These are phyloP conservation scores for Taiozyma sp. DNA, from an alignment of 1,139 yeast genomes.

Conservation along the genomic window DNA sequence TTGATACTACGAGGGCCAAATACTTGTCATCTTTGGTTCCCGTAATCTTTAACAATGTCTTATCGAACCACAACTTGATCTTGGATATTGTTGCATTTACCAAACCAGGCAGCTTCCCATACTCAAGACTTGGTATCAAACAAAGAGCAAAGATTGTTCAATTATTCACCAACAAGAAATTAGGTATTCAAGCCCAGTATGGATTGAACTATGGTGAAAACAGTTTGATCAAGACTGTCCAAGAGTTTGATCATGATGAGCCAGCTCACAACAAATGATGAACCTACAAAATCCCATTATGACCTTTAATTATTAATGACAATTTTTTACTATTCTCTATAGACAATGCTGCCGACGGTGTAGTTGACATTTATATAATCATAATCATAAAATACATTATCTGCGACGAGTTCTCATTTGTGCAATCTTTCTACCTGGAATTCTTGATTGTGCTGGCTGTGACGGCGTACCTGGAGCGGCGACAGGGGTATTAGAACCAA, in stretches of 20 bases:
- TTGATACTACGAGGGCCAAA: constrained; percentile 53
- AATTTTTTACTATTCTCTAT: not conserved
- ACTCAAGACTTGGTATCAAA: constrained; percentile 67
- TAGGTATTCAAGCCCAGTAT: constrained; percentile 36
- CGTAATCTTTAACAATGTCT: constrained; percentile 69
- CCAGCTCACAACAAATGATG: not conserved
- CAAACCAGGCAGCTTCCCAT: constrained; percentile 58
- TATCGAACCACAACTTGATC: constrained; percentile 81
- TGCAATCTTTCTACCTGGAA: constrained; percentile 23
- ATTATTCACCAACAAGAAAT: constrained; percentile 44
- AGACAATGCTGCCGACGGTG: not conserved
- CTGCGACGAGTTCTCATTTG: constrained; percentile 24
- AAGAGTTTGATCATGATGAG: constrained; percentile 37
- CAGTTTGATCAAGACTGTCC: constrained; percentile 50
- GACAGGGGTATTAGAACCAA: constrained; percentile 16
- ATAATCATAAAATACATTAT: not conserved
- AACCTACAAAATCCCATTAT: not conserved
- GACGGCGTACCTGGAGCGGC: constrained; percentile 16
- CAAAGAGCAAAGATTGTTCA: constrained; percentile 69
- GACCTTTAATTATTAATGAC: not conserved
- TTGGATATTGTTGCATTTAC: constrained; percentile 84
- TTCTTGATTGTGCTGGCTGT: constrained; percentile 14
- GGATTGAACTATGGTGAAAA: constrained; percentile 66
- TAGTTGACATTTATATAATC: not conserved
- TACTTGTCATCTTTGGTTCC: constrained; percentile 76